Base-by-base conservation (phyloP, 805 yeast species). In the Ogataea angusta region DNA sequence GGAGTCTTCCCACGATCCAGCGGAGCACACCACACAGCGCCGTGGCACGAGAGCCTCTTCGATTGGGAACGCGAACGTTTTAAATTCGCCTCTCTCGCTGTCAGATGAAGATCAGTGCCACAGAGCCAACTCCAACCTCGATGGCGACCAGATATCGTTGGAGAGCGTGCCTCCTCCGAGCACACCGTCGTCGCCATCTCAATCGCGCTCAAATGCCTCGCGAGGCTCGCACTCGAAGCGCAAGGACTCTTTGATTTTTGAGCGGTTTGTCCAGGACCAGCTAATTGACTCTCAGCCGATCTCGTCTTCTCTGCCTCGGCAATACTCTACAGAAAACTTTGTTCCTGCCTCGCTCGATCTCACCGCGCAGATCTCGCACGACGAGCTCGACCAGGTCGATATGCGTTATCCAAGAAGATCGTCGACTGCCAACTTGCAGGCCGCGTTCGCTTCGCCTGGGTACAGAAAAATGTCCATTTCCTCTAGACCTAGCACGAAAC, bases 261-360 rank as follows among this genome's bases (percentile, higher is more conserved):
- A 81, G 51, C 68, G 87, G 41, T 70, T 75, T 34, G 87, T 81
- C 7, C 84, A 81, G 55, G 85, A 80, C 46, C 78, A 78, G 7
- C 49, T 65, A 30, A 49, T 62, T 36, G 59, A 59, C 40, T 43
- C 58, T 31, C 59, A 56, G 46, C 56, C 61, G 2, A 42, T 54
- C n/a, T 57, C 57, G 2, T 38, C 48, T 34, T 53, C 60, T 5
- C 42, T 62, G n/a, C 67, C 68, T 22, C 49, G 66, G 36, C 67
- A 63, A 45, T 57, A 66, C 39, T 67, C 73, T 25, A 62, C 67
- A 7, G 82, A 76, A 49, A 78, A 74, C 53, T 73, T 59, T 47
- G 73, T 76, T 32, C 80, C 82, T 5, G 75, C 81, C 10, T 76
- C 78, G 3, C 63, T 76, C 51, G 82, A 76, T 48, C 66, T 78